Base-by-base conservation (phyloP, 495 filamentous ascomycete genomes). In the Achaetomiella virescens region DNA sequence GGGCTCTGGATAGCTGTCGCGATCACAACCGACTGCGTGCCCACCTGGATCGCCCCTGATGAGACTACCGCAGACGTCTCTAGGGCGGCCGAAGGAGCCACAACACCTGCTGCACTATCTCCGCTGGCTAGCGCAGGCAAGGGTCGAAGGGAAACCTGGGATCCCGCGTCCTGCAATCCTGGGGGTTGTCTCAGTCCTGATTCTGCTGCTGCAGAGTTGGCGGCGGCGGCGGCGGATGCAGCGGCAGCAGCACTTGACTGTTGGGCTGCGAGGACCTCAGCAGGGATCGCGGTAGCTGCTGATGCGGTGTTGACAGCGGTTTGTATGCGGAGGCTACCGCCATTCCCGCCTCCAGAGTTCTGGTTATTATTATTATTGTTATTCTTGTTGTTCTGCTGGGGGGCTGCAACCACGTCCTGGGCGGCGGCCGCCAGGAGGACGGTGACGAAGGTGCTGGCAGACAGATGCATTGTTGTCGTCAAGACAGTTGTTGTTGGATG, bases 401-500 rank as follows among this genome's bases (percentile, higher is more conserved):
- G 49, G 27, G 33, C 31, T 15, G 62, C 65, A 12, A 41, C 36
- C 48, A 49, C 62, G 17, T 65, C 60, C 51, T 55, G 60, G 52
- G 59, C 60, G n/a, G 50, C 46, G 22, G 58, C 29, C 24, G 64
- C 66, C 54, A 69, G 50, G 25, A 69, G 55, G 47, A 57, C 40
- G 3, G 64, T 55, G 27, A 65, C 31, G 38, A 67, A 51, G 42
- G 62, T 44, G 38, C 56, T 45, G 0, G 64, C 59, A 12, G 64
- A 58, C 45, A 69, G 27, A 49, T 60, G 47, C 66, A 69, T 69
- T 17, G 50, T 69, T 24, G 36, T 36, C 38, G 52, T 66, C 37
- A 37, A 55, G 33, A 51, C 15, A 25, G 29, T 37, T 33, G 48
- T 35, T 36, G 6, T 14, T 10, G 24, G 21, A 24, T 51, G 50